Evolutionary conservation across 208 protist genomes (phyloP), one percentile per base, ranked within the genome.

Genomic region (Wallacemonas collosoma): DNA sequence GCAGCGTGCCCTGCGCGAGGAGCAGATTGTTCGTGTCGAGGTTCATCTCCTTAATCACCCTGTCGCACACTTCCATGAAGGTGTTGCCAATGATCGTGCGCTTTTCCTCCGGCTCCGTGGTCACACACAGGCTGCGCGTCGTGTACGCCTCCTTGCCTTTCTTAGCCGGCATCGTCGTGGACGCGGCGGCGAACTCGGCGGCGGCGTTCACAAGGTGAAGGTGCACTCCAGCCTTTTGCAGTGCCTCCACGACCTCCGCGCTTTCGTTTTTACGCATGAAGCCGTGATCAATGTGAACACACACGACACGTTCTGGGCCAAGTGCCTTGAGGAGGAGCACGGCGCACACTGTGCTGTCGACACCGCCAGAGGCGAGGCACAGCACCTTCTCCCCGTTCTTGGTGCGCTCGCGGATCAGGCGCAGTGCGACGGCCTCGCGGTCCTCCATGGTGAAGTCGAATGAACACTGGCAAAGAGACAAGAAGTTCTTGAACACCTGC

Each of bases 21-120:
- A 95, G 87, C 35, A 92, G 68, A 17, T 86, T 79, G 41, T 91
- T 60, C 44, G 82, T 64, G 63, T 93, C 83, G 4, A 95, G 78
- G 43, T 90, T 51, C 60, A 95, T 72, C 43, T 91, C 77, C 54
- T 91, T 87, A 40, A 93, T 83, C 2, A 89, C 83, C 15, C 71
- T 43, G 72, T 97, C 86, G 66, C 91, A 94, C 39, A 95, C 86
- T 38, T 80, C 73, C 95, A 99, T 99, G 85, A 99, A 99, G 4
- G 95, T 98, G 86, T 99, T 96, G 54, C 98, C 98, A 81, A 99
- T 99, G 55, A 99, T 99, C 69, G 95, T 98, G 54, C 98, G 91
- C 86, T 99, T 99, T 56, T 96, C 82, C 81, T 99, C 97, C 11
- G 96, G 88, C 36, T 88, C 87, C 38, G 65, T 80, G 8, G 80